Base-by-base conservation (phyloP, 2,329 filamentous ascomycete species). In the Onygena corvina region DNA sequence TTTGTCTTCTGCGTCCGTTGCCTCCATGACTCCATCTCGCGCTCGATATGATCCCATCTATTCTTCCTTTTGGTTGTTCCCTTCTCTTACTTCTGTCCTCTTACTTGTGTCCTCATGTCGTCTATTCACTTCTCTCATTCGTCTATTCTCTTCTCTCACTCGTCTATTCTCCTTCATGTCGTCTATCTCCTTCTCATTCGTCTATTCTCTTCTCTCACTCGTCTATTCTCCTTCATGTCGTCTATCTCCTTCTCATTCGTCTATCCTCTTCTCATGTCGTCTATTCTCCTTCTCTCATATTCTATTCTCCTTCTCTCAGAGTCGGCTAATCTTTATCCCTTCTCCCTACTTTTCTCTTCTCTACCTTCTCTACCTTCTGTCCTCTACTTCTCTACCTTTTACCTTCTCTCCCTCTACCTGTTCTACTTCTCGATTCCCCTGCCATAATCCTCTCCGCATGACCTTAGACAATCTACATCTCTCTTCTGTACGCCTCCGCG, bases 331-430 rank as follows among this genome's bases (percentile, higher is more conserved):
- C 52, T 53, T 55, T 56, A 49, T 55, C 57, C 54, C 58, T 56
- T 59, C 59, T 58, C 55, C 53, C 52, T 57, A 59, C 60, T 54
- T 57, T 63, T 63, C 59, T 59, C 54, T 61, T 30, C 44, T 36
- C 18, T 29, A 60, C 58, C 52, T 57, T 59, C 59, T 54, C 56
- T 63, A 62, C 60, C 59, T 56, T 62, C n/a, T 47, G 30, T 55
- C 57, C 53, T 54, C 53, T 58, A 54, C 56, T 56, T 54, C 52
- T 56, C 50, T 50, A 56, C 53, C 54, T 47, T 46, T 52, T 50
- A 48, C 38, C 51, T 50, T 48, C 48, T 56, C 55, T 53, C 58
- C 55, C 27, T 54, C 47, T 46, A 51, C 47, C 46, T 40, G 55
- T 54, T 52, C 42, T 31, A 7, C 30, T 29, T 45, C 30, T 38